Evolutionary conservation across 495 filamentous ascomycete species (phyloP), one percentile per base, ranked within the genome.

Genomic region (Cryomyces minteri): DNA sequence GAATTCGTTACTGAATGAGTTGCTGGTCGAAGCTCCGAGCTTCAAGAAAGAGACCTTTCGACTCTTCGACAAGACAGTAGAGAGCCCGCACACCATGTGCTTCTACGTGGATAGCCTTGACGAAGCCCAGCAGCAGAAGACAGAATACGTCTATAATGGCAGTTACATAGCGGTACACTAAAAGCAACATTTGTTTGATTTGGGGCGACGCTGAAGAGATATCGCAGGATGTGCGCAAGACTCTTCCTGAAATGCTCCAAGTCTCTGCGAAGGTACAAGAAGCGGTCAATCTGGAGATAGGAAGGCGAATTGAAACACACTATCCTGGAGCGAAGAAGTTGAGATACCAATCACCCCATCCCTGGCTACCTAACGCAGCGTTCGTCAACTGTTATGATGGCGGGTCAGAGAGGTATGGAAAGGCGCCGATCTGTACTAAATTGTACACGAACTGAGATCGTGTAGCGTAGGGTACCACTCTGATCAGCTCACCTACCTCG

Each of bases 341-440:
- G 47, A 79, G 69, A 48, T 77, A 82, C 52, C 86, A 93, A 51
- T 80, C 79, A 2, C 67, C 82, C 0, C 52, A 72, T 4, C 62
- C 67, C 1, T 95, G 90, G 88, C 66, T 58, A 31, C 80, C 88
- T 6, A 98, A 95, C 52, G 85, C 85, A 0, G 84, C 87, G 0
- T 84, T 94, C 50, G 87, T 94, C 0, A 98, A 98, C 56, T 88
- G 84, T 62, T 98, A 98, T 56, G 64, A 76, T 48, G 87, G 88
- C 0, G 76, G 75, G 0, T 60, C 70, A 1, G 75, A 98, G 63
- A 80, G 42, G 48, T 50, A 28, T n/a, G 18, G 18, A 25, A 25
- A 25, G 18, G 18, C 18, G 18, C 18, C 18, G 18, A 25, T 25
- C 18, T 25, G 18, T 25, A 25, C 18, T 25, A 25, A 25, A 25